A percentile compares a stretch with the other conserved stretches of the same genome.
Conservation (phyloP, 1,284 basidiomycete species). For the Cryptococcus maquisensis region DNA sequence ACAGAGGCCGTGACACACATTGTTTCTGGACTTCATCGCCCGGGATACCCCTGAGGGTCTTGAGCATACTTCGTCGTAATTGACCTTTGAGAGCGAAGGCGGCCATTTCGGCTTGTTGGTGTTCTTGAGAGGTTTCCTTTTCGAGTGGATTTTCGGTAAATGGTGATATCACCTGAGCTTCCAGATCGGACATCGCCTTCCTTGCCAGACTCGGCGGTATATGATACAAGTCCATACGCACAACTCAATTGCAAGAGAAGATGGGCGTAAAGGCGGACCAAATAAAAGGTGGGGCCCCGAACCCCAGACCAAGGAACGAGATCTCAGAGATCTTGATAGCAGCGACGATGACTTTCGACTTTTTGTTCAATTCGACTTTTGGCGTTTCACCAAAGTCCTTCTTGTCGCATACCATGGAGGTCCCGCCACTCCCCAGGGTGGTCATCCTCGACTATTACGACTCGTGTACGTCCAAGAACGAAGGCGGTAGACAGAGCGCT, state of each 20-base stretch:
- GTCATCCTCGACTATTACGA: slow-evolving; percentile 50
- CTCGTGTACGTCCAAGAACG: slow-evolving; percentile 33
- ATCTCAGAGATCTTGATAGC: too few species aligned
- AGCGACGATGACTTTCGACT: too few species aligned
- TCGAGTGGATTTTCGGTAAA: too few species aligned
- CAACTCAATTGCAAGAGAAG: too few species aligned
- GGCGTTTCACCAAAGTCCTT: not conserved
- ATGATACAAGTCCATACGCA: too few species aligned
- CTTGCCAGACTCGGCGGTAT: too few species aligned
- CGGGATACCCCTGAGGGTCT: slow-evolving; percentile 28
- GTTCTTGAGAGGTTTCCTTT: too few species aligned
- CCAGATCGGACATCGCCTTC: too few species aligned
- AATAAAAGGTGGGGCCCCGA: too few species aligned
- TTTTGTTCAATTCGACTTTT: not conserved
- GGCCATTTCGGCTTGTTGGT: slow-evolving; percentile 1
- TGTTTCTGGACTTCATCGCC: slow-evolving; percentile 35
- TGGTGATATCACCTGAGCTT: too few species aligned
- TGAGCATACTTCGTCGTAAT: slow-evolving; percentile 37
- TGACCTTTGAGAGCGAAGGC: slow-evolving; percentile 34
- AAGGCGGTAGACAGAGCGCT: not conserved
- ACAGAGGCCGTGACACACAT: slow-evolving; percentile 27
- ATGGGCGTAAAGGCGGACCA: too few species aligned
- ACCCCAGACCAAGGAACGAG: too few species aligned
- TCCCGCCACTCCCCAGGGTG: slow-evolving; percentile 41
- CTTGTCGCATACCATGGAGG: not conserved